A percentile compares a stretch with the other conserved stretches of the same genome.
These are phyloP conservation scores for Glebionis coronaria DNA, from an alignment of 129 eudicot species.

Conservation along the genomic window DNA sequence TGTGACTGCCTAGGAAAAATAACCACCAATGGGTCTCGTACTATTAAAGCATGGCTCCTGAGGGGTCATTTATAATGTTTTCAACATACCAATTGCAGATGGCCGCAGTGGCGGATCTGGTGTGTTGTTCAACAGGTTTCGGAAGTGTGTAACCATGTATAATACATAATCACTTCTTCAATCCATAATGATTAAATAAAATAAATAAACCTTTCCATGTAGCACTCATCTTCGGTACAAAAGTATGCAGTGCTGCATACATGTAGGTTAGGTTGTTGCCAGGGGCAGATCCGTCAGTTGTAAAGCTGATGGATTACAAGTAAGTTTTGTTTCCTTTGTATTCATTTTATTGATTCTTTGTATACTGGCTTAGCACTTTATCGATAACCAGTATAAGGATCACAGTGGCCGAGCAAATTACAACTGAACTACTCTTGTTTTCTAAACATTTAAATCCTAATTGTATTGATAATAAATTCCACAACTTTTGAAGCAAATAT, in stretches of 20 bases:
- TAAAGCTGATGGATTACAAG: slow-evolving; percentile 84
- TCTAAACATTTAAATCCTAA: not conserved
- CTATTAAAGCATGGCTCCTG: slow-evolving; percentile 89
- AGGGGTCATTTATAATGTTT: slow-evolving; percentile 78
- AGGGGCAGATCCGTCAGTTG: slow-evolving; percentile 95
- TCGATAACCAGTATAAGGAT: no score
- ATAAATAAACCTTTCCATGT: no score
- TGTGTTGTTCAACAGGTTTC: slow-evolving; percentile 65
- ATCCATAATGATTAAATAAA: no score
- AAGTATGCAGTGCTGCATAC: no score
- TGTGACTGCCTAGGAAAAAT: slow-evolving; percentile 80
- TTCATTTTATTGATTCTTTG: not conserved
- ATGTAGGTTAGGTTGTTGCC: slow-evolving; percentile 79
- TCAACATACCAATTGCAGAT: slow-evolving; percentile 97
- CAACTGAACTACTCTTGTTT: no score
- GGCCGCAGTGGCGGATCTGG: slow-evolving; percentile 78
- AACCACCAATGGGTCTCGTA: slow-evolving; percentile 90
- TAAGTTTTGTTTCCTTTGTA: slow-evolving; percentile 33
- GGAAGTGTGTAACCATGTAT: slow-evolving; percentile 73
- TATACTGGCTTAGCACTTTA: not conserved
- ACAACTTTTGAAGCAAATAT: slow-evolving; percentile 54
- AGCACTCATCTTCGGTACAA: no score
- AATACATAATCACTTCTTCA: no score
- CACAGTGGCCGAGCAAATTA: no score
- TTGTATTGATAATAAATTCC: not conserved